Percentiles rank a stretch among this genome's conserved stretches.
These are phyloP conservation scores for Medicago ruthenica DNA, from an alignment of 306 rosid species.

Conservation along the genomic window DNA sequence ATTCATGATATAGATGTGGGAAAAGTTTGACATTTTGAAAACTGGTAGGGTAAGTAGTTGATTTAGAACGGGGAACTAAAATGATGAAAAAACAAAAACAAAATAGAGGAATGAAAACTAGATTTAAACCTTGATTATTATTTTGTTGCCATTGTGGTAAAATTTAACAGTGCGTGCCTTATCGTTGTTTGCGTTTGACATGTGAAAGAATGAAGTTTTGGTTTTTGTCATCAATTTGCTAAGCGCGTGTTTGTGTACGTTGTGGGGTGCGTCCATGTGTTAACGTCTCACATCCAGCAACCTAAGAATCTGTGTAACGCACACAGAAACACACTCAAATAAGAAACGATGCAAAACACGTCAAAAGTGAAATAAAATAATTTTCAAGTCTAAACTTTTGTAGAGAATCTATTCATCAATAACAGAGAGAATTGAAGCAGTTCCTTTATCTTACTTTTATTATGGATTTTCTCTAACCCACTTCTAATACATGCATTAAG, in stretches of 20 bases:
- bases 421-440: neutral
- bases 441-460: constrained; percentile 4
- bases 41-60: too few relatives aligned
- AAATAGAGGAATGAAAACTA: neutral
- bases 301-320: neutral
- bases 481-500: neutral
- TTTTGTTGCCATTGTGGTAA: neutral
- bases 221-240: neutral
- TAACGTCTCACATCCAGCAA: neutral
- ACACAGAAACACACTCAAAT: neutral
- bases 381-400: neutral
- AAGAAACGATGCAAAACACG: neutral
- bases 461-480: neutral
- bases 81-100: too few relatives aligned
- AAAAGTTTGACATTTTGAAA: too few relatives aligned
- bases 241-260: neutral
- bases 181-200: neutral
- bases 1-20: too few relatives aligned
- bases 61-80: neutral
- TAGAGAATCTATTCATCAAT: neutral
- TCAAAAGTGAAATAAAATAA: neutral
- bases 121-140: neutral
- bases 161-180: neutral
- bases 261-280: neutral
- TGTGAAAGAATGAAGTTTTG: constrained; percentile 3